Evolutionary conservation across 441 rosid species (phyloP).

Genomic region (Geranium incanum): DNA sequence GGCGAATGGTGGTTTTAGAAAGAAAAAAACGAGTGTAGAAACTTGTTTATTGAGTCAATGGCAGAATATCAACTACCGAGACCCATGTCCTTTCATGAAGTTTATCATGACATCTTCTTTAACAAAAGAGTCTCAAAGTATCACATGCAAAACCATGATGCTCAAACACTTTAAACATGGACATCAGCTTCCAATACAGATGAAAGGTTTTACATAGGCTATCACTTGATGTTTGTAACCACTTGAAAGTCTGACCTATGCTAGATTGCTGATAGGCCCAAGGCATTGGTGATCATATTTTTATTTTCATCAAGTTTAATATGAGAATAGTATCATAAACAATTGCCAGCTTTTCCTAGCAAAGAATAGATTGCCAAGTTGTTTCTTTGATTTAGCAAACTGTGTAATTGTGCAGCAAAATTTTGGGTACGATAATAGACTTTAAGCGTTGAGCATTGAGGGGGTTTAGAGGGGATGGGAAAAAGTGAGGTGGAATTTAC

Average conservation of each 20-base stretch:
- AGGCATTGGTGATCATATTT: not conserved
- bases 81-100: not conserved
- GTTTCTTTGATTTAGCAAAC: not conserved
- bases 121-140: not conserved
- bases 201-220: not conserved
- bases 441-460: not conserved
- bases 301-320: not conserved
- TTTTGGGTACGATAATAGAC: not conserved
- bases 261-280: not conserved
- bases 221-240: not conserved
- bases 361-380: not conserved
- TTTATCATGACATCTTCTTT: not conserved
- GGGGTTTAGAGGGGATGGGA: not conserved
- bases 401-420: not conserved
- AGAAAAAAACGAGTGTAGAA: not conserved
- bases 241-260: not conserved
- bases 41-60: not conserved
- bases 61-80: not conserved
- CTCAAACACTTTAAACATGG: not conserved
- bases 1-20: not conserved
- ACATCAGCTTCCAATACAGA: not conserved
- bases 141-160: not conserved
- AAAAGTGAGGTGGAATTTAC: not conserved
- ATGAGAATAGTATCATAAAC: not conserved
- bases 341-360: not conserved